Base-by-base conservation (phyloP, 2,329 filamentous ascomycete species). In the Thelonectria discophora region DNA sequence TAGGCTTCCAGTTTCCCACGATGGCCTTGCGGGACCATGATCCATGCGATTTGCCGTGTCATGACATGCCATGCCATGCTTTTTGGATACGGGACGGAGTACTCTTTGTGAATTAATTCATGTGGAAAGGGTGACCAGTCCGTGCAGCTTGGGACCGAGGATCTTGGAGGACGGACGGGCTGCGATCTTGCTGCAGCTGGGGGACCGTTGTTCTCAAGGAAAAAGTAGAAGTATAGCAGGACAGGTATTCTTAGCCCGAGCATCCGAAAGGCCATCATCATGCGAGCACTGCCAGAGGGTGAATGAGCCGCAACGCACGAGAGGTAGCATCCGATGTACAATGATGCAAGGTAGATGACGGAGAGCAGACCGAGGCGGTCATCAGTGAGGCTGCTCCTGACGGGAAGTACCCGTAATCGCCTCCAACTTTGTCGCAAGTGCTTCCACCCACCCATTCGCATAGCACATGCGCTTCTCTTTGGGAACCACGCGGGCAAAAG, bases 341-440 rank as follows among this genome's bases (percentile, higher is more conserved):
- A 70, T 70, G 69, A 70, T 70, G 68, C 69, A 70, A 69, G 68
- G 37, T 70, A 53, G 50, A 13, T 7, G 58, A 42, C 57, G 47
- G 51, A 68, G 63, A 68, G 55, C 46, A 61, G 55, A 58, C 61
- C 57, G 63, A 62, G 64, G 55, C 56, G 30, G 56, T 49, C 52
- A 46, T 27, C 30, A 12, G 34, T 42, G 13, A 49, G 12, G 40
- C 17, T 17, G n/a, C 15, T 49, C 27, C 7, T 37, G 9, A 18
- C 40, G 17, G 27, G 27, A 10, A n/a, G 27, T 37, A 18, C 15
- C 5, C 37, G 34, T 49, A 3, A 9, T 34, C 3, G 17, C 15
- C 11, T 24, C 21, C 21, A 24, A 24, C 21, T 24, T 24, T 24
- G 21, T 24, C 21, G 3, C 21, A 24, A 24, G 15, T 30, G 27